A percentile compares a stretch with the other conserved stretches of the same genome.
Conservation (phyloP, 306 rosid species). For the Quercus parvula region DNA sequence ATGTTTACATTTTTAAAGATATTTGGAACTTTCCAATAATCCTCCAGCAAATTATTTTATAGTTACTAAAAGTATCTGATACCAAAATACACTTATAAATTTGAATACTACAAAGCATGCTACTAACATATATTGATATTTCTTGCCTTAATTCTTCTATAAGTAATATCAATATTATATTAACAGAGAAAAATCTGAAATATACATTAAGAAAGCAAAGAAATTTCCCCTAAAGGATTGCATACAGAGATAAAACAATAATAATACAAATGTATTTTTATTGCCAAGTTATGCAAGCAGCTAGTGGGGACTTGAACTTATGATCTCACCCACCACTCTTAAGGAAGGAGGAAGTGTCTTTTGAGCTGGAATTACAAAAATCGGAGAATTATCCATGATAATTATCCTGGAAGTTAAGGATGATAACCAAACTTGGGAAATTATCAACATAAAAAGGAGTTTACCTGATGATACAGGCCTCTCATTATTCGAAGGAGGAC, state of each 20-base stretch:
- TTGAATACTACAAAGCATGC: background rate
- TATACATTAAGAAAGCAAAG: background rate
- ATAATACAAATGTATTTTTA: background rate
- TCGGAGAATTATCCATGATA: background rate
- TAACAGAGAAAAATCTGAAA: background rate
- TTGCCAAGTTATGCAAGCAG: background rate
- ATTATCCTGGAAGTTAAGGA: background rate
- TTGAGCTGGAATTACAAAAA: background rate
- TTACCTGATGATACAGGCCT: constrained; percentile 36
- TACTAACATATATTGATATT: background rate
- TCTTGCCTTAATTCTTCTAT: background rate
- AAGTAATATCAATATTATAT: background rate
- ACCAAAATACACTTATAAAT: background rate
- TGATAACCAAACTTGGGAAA: background rate
- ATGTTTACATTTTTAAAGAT: background rate
- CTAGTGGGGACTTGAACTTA: background rate
- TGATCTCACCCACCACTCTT: background rate
- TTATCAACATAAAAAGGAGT: background rate
- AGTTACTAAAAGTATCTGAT: background rate
- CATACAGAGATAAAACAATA: background rate
- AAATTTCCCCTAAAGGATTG: background rate
- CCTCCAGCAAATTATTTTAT: background rate
- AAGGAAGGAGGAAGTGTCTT: background rate
- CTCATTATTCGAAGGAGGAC: constrained; percentile 23
- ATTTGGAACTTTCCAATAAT: background rate